Conservation (phyloP, 1,139 yeast genomes). For the Zygoascus sp. region DNA sequence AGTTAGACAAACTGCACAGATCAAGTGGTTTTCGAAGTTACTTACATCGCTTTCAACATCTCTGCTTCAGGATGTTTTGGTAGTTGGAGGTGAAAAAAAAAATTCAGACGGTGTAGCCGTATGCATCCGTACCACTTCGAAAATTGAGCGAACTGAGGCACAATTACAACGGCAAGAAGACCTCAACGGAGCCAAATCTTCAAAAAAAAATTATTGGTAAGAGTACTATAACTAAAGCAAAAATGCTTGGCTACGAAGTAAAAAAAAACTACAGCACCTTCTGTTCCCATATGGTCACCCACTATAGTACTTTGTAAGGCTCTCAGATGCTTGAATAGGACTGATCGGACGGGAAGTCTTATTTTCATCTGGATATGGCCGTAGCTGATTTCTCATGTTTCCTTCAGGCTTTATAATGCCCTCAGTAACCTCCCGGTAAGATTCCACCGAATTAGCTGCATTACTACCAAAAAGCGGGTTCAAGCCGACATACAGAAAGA, state of each 20-base stretch:
- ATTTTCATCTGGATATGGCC: slow-evolving; percentile 14
- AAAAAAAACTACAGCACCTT: slow-evolving; percentile 13
- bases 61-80: slow-evolving; percentile 7
- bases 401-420: no score
- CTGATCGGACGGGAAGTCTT: slow-evolving; percentile 14
- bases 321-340: slow-evolving; percentile 13
- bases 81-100: not conserved
- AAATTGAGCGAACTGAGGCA: not conserved
- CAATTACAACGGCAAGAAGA: not conserved
- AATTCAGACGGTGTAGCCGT: not conserved
- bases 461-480: no score
- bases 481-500: no score
- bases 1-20: not conserved
- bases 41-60: slow-evolving; percentile 21
- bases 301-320: slow-evolving; percentile 13
- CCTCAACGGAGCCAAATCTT: not conserved
- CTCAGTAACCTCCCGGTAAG: no score
- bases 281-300: slow-evolving; percentile 14
- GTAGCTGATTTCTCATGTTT: slow-evolving; percentile 9
- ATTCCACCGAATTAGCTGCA: no score
- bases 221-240: no score
- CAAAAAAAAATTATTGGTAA: not conserved
- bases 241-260: not conserved
- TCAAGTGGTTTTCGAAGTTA: not conserved
- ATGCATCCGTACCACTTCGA: not conserved